Conservation (phyloP, 805 yeast species). For the Starmerella cellae region DNA sequence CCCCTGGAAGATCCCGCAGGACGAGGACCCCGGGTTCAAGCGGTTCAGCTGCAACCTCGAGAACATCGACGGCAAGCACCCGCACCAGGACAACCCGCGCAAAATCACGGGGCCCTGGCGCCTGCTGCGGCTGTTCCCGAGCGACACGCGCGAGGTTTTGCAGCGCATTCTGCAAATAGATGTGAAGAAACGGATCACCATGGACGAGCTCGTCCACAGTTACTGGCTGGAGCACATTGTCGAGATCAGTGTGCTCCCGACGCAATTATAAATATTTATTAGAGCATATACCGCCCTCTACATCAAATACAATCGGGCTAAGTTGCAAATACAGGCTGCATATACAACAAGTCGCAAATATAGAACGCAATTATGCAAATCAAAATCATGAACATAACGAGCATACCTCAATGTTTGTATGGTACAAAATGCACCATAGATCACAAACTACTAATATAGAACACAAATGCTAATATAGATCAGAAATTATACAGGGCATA, state of each 20-base stretch:
- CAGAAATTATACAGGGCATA: too few species aligned
- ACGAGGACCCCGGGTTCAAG: conserved; percentile 58
- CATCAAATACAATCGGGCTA: too few species aligned
- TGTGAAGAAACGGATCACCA: conserved; percentile 43
- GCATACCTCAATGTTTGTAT: too few species aligned
- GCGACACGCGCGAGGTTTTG: conserved; percentile 47
- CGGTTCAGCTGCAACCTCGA: conserved; percentile 35
- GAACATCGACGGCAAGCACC: conserved; percentile 22
- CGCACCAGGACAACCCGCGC: conserved; percentile 17
- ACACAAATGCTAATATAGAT: too few species aligned
- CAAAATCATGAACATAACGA: too few species aligned
- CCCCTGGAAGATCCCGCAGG: conserved; percentile 92
- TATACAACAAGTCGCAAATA: too few species aligned
- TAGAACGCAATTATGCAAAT: too few species aligned
- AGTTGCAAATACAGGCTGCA: too few species aligned
- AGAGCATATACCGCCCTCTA: too few species aligned
- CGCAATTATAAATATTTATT: too few species aligned
- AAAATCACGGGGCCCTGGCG: conserved; percentile 56
- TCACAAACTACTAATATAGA: too few species aligned
- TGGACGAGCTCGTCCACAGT: conserved; percentile 44
- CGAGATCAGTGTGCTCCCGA: conserved; percentile 17
- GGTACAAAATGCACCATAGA: too few species aligned
- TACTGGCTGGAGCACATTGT: conserved; percentile 47
- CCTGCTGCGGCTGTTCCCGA: conserved; percentile 57
- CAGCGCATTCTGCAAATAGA: conserved; percentile 51